Evolutionary conservation across 106 monocot genomes (phyloP).

Genomic region (Dendrobium nobile): DNA sequence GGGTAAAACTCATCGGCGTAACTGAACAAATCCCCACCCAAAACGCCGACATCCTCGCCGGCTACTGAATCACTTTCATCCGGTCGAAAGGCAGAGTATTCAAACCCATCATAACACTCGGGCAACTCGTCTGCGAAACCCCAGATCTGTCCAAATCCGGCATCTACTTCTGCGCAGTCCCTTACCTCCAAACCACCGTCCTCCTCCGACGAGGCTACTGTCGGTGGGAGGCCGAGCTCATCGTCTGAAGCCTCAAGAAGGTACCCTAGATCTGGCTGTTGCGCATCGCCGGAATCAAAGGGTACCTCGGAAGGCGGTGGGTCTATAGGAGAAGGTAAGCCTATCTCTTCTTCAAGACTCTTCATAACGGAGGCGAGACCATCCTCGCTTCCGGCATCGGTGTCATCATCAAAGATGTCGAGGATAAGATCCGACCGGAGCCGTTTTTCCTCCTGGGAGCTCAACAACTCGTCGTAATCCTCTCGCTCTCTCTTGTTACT

Average conservation of each 20-base stretch:
- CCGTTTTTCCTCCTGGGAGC: constrained; percentile 14
- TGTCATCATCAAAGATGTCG: constrained; percentile 17
- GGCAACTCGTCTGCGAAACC: constrained; percentile 44
- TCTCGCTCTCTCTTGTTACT: constrained; percentile 1
- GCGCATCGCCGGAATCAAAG: background rate
- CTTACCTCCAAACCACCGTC: background rate
- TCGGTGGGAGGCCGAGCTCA: constrained; percentile 80
- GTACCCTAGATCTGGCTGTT: constrained; percentile 52
- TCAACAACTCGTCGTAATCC: background rate
- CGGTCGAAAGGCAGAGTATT: background rate
- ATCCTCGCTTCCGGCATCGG: constrained; percentile 11
- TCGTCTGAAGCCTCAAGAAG: constrained; percentile 85
- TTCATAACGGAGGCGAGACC: constrained; percentile 35
- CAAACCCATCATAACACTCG: constrained; percentile 18
- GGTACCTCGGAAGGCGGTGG: background rate
- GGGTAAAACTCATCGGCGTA: constrained; percentile 21
- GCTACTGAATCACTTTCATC: background rate
- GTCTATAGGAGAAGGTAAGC: background rate
- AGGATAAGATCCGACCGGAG: constrained; percentile 9
- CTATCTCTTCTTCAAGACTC: constrained; percentile 42
- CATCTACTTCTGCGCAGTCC: background rate
- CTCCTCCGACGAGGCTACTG: constrained; percentile 16
- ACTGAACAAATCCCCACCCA: constrained; percentile 37
- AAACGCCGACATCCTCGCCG: constrained; percentile 7
- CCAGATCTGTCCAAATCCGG: constrained; percentile 42